These are phyloP conservation scores for Talaromyces nanjingensis DNA, from an alignment of 495 filamentous ascomycete species.

Conservation along the genomic window DNA sequence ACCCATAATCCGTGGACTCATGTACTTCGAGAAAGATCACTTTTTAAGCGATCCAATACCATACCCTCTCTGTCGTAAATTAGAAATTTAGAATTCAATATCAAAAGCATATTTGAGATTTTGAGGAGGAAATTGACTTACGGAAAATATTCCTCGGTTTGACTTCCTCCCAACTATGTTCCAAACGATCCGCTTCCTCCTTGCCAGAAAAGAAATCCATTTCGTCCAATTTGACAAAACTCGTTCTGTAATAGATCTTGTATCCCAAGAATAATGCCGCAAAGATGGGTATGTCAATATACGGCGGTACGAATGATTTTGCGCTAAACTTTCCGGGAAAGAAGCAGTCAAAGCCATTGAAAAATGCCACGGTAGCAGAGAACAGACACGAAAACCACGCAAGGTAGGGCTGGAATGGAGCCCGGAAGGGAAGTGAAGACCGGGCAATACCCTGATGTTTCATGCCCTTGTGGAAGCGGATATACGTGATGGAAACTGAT, in stretches of 20 bases:
- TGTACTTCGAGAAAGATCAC: too few relatives aligned
- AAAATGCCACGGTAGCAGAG: slow-evolving; percentile 55
- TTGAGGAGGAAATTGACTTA: slow-evolving; percentile 3
- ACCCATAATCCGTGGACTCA: too few relatives aligned
- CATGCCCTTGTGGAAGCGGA: slow-evolving; percentile 55
- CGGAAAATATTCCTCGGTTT: slow-evolving; percentile 20
- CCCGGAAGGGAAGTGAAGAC: slow-evolving; percentile 50
- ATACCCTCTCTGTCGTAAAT: too few relatives aligned
- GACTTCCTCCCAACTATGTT: slow-evolving; percentile 17
- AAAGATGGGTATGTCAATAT: slow-evolving; percentile 57
- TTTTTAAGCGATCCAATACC: too few relatives aligned
- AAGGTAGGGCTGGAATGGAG: slow-evolving; percentile 50
- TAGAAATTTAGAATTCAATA: too few relatives aligned
- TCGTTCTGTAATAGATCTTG: slow-evolving; percentile 40
- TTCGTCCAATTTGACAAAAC: slow-evolving; percentile 7
- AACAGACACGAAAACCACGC: slow-evolving; percentile 57
- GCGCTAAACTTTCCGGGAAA: slow-evolving; percentile 49
- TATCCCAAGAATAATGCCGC: slow-evolving; percentile 50
- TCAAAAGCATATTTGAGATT: too few relatives aligned
- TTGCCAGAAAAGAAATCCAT: slow-evolving; percentile 24
- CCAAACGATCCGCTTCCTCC: slow-evolving; percentile 19
- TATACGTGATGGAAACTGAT: slow-evolving; percentile 50
- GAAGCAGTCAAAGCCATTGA: slow-evolving; percentile 64
- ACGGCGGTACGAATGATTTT: slow-evolving; percentile 53
- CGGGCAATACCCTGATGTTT: slow-evolving; percentile 47